These are phyloP conservation scores for Alnus rubra DNA, from an alignment of 306 rosid species.

Conservation along the genomic window DNA sequence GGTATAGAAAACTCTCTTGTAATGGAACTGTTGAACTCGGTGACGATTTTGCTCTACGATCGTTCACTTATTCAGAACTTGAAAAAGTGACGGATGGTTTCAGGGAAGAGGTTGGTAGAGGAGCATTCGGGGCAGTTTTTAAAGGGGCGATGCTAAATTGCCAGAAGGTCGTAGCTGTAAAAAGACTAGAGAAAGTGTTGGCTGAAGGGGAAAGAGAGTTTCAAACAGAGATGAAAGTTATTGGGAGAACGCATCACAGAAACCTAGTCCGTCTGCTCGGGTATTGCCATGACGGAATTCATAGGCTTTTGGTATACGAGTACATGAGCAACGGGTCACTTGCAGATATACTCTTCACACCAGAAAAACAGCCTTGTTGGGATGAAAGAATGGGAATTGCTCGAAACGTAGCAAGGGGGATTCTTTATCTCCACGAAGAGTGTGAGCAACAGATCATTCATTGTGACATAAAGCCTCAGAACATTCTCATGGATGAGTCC, in stretches of 20 bases:
- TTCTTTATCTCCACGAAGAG: not conserved
- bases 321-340: conserved; percentile 3
- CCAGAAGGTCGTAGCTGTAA: conserved; percentile 25
- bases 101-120: conserved; percentile 31
- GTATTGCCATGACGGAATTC: conserved; percentile 6
- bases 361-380: not conserved
- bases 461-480: not conserved
- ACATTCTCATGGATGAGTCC: not conserved
- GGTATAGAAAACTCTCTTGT: not conserved
- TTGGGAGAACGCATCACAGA: not conserved
- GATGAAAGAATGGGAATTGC: not conserved
- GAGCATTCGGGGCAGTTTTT: conserved; percentile 24
- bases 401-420: not conserved
- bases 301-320: conserved; percentile 25
- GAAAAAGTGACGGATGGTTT: conserved; percentile 23
- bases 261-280: conserved; percentile 31
- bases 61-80: conserved; percentile 1
- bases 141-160: conserved; percentile 9
- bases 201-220: conserved; percentile 17
- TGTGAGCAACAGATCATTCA: not conserved
- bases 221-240: not conserved
- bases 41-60: conserved; percentile 4
- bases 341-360: not conserved
- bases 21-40: conserved; percentile 8
- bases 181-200: conserved; percentile 11